Evolutionary conservation across 306 rosid genomes (phyloP).

Genomic region (Begonia masoniana): DNA sequence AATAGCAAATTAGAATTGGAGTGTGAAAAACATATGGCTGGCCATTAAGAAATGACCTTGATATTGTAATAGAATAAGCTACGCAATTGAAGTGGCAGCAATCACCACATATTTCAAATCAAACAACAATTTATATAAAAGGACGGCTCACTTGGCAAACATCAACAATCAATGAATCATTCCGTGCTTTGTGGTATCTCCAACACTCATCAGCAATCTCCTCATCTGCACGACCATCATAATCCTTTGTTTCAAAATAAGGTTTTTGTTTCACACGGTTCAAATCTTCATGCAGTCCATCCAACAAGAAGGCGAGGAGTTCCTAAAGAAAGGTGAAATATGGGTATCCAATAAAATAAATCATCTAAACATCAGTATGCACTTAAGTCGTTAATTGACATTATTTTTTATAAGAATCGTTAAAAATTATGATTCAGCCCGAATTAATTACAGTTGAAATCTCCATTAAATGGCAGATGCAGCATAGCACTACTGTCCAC

Average conservation of each 20-base stretch:
- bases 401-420: too few species aligned
- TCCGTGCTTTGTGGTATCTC: slow-evolving; percentile 91
- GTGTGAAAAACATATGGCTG: too few species aligned
- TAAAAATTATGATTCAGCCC: too few species aligned
- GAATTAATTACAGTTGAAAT: too few species aligned
- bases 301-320: slow-evolving; percentile 95
- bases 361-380: too few species aligned
- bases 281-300: slow-evolving; percentile 98
- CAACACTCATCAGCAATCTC: slow-evolving; percentile 95
- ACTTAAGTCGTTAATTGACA: too few species aligned
- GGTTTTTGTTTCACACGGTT: slow-evolving; percentile 98
- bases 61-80: too few species aligned
- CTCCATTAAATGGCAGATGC: too few species aligned
- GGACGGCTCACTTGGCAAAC: slow-evolving; percentile 80
- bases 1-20: too few species aligned
- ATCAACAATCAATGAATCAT: slow-evolving; percentile 97
- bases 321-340: slow-evolving; percentile 35
- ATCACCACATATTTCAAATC: slow-evolving; percentile 2
- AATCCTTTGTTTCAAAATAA: slow-evolving; percentile 92
- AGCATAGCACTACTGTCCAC: too few species aligned
- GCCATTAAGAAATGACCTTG: too few species aligned
- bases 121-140: slow-evolving; percentile 4
- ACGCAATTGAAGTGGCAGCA: too few species aligned
- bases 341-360: background rate
- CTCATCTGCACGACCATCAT: slow-evolving; percentile 75